phyloP scores from a whole-genome alignment of 305 asterid genomes.

The Rubia occidens region DNA sequence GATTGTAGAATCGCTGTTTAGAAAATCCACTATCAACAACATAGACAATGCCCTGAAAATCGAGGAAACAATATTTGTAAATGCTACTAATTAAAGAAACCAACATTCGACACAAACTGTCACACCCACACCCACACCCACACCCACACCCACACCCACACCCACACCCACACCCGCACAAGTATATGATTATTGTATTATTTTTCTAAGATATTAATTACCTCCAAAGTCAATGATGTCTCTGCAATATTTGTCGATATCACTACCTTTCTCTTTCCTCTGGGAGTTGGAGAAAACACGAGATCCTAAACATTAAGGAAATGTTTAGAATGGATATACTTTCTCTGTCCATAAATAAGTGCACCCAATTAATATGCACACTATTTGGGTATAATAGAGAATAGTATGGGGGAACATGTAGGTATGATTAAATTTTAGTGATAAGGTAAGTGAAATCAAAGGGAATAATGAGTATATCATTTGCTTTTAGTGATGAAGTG shows the following conservation, averaged over 20 bases:
- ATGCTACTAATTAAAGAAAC: background rate
- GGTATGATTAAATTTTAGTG: background rate
- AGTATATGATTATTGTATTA: background rate
- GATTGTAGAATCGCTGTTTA: slow-evolving; percentile 84
- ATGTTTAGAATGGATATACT: background rate
- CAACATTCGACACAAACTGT: background rate
- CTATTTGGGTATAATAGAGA: background rate
- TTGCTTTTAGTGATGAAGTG: background rate
- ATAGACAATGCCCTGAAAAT: slow-evolving; percentile 75
- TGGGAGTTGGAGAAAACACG: slow-evolving; percentile 86
- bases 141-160: too few relatives aligned
- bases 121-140: too few relatives aligned
- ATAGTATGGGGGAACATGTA: background rate
- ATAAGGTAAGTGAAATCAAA: background rate
- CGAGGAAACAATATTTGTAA: slow-evolving; percentile 13
- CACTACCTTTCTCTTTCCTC: slow-evolving; percentile 90
- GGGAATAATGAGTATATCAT: background rate
- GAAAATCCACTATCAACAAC: slow-evolving; percentile 93
- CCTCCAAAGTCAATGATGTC: slow-evolving; percentile 98
- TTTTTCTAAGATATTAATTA: slow-evolving; percentile 18
- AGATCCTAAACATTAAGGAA: slow-evolving; percentile 45
- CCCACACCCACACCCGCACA: too few relatives aligned
- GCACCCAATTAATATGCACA: background rate
- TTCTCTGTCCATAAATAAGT: background rate
- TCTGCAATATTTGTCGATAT: slow-evolving; percentile 96